A percentile compares a stretch with the other conserved stretches of the same genome.
Evolutionary conservation across 2,329 filamentous ascomycete species (phyloP).

Genomic region (Neofusicoccum umdonicola): DNA sequence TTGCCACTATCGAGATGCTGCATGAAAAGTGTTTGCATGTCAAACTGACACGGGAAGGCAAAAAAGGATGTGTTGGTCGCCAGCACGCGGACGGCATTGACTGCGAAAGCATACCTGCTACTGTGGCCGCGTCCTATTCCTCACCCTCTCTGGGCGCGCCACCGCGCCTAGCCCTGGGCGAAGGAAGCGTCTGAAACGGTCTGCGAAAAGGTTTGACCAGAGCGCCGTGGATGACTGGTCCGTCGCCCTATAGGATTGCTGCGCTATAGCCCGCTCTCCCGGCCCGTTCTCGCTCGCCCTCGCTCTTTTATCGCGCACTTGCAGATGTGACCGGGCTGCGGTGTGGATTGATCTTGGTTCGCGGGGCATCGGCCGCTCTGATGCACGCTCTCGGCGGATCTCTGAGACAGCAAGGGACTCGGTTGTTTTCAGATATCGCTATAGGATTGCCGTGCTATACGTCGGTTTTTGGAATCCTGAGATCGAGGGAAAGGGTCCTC

Average conservation of each 20-base stretch:
- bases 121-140: neutral
- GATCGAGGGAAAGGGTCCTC: neutral
- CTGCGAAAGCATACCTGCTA: neutral
- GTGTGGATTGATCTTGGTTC: slow-evolving; percentile 4
- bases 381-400: neutral
- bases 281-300: neutral
- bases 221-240: neutral
- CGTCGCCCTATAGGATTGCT: neutral
- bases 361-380: neutral
- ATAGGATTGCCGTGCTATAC: slow-evolving; percentile 1
- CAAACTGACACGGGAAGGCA: neutral
- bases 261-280: neutral
- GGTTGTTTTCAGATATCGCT: neutral
- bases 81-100: neutral
- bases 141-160: too few species aligned
- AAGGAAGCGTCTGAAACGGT: neutral
- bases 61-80: neutral
- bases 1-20: neutral
- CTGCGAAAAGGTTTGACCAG: neutral
- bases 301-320: neutral
- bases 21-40: slow-evolving; percentile 7
- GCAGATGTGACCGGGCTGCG: neutral
- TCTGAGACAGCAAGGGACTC: neutral
- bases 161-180: too few species aligned
- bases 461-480: neutral